Base-by-base conservation (phyloP, 2,329 filamentous ascomycete genomes). In the Aspergillus ochraceoroseus region DNA sequence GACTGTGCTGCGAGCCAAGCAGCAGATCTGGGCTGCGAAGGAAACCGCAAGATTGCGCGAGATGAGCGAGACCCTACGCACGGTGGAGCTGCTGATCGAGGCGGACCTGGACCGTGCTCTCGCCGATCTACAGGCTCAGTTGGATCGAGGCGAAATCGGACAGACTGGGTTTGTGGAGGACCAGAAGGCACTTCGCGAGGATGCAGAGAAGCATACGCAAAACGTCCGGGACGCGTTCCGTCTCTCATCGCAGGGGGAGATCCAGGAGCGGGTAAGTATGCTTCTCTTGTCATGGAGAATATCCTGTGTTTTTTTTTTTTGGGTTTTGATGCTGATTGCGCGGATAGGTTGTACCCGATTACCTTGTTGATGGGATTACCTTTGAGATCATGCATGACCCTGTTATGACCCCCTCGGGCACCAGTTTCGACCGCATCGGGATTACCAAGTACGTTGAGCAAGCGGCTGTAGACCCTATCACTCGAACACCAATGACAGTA, bases 381-480 rank as follows among this genome's bases (percentile, higher is more conserved):
- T 73, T 73, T 43, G 66, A 71, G 43, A 60, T 73, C 48, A 73
- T 73, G 70, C 70, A 73, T 46, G 70, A 73, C 46, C 70, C 70
- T 4, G 68, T 73, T 22, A 59, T 71, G 4, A 73, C 70, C 1
- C 88, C 85, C 56, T 89, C 84, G 1, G 92, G 92, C 8, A 85
- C 89, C 49, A 92, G 85, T 1, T 98, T 95, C 61, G 92, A 96
- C 62, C 78, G 90, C 28, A 75, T 85, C 0, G 85, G 85, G 11
- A 83, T 98, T 46, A 73, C 88, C 57, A 87, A 94, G 64, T 88
- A 95, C 59, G 72, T 98, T 17, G 83, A 84, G 55, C 74, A 84
- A 14, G 79, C 79, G 22, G 74, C 74, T 0, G 84, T 78, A 9
- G 92, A 98, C 61, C 92, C 92, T 0, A 64, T 96, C 23, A 95